Percentiles rank a stretch among this genome's conserved stretches.
phyloP scores from a whole-genome alignment of 2,329 filamentous ascomycete genomes.

The Cladobotryum protrusum region DNA sequence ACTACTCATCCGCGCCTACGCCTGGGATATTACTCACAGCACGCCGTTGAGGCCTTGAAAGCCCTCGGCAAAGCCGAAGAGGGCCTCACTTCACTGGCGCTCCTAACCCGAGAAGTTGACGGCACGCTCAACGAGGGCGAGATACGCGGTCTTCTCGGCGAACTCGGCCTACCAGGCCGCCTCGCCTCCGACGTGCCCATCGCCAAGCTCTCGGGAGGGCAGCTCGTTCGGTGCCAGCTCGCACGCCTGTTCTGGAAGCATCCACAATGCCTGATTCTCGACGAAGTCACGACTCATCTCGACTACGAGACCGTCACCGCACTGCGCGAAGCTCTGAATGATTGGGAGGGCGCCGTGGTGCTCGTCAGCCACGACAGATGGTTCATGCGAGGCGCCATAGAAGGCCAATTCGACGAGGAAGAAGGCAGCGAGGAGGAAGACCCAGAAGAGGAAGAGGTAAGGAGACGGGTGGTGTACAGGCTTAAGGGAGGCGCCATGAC shows the following conservation, averaged over 20 bases:
- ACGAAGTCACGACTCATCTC: slow-evolving; percentile 80
- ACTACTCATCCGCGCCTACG: slow-evolving; percentile 62
- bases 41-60: slow-evolving; percentile 66
- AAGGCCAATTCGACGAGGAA: slow-evolving; percentile 32
- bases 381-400: slow-evolving; percentile 66
- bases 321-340: slow-evolving; percentile 57
- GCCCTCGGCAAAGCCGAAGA: slow-evolving; percentile 42
- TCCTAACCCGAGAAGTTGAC: slow-evolving; percentile 52
- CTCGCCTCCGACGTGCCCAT: slow-evolving; percentile 69
- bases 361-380: slow-evolving; percentile 79
- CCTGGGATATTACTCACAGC: slow-evolving; percentile 73
- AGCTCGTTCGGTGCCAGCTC: slow-evolving; percentile 61
- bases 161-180: slow-evolving; percentile 64
- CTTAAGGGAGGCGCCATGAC: slow-evolving; percentile 52
- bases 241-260: slow-evolving; percentile 61
- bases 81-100: slow-evolving; percentile 56
- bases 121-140: slow-evolving; percentile 58
- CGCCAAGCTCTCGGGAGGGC: slow-evolving; percentile 69
- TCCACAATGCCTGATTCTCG: slow-evolving; percentile 68
- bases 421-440: slow-evolving; percentile 28
- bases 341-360: slow-evolving; percentile 68
- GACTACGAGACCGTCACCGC: slow-evolving; percentile 76
- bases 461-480: slow-evolving; percentile 53
- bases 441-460: slow-evolving; percentile 37
- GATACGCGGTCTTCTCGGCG: slow-evolving; percentile 58